These are phyloP conservation scores for Lepraria neglecta DNA, from an alignment of 495 filamentous ascomycete genomes.

Conservation along the genomic window DNA sequence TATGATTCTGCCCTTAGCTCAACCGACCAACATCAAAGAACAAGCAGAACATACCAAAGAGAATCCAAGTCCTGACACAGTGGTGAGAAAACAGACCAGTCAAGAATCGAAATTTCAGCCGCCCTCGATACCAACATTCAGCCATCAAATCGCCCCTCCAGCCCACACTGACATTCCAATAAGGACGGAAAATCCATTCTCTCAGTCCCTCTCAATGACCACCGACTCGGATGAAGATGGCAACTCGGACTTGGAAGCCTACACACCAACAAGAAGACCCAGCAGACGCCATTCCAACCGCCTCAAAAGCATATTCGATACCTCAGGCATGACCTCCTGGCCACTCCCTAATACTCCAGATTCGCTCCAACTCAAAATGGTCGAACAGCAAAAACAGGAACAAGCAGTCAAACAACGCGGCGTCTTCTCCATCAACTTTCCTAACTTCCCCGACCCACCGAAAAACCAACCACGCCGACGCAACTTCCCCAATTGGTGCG, in stretches of 20 bases:
- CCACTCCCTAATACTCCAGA: neutral
- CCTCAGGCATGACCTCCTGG: neutral
- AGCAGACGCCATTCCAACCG: conserved; percentile 16
- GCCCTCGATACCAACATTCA: conserved; percentile 20
- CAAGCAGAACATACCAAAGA: conserved; percentile 29
- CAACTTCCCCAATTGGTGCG: conserved; percentile 10
- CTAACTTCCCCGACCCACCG: neutral
- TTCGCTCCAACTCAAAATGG: neutral
- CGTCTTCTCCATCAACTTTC: conserved; percentile 11
- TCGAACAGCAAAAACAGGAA: neutral
- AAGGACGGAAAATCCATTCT: neutral
- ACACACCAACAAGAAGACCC: conserved; percentile 21
- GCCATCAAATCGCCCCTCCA: conserved; percentile 20
- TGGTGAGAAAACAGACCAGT: neutral
- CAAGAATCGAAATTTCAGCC: conserved; percentile 1
- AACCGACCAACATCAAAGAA: conserved; percentile 36
- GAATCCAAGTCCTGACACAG: neutral
- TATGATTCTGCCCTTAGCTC: conserved; percentile 36
- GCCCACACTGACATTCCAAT: neutral
- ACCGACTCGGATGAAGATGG: conserved; percentile 2
- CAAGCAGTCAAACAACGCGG: neutral
- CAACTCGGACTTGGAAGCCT: conserved; percentile 5
- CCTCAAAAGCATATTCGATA: conserved; percentile 14
- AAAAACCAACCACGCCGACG: neutral
- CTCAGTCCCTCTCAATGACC: conserved; percentile 1